Percentiles rank a stretch among this genome's conserved stretches.
These are phyloP conservation scores for Metschnikowia matae DNA, from an alignment of 805 yeast species.

Conservation along the genomic window DNA sequence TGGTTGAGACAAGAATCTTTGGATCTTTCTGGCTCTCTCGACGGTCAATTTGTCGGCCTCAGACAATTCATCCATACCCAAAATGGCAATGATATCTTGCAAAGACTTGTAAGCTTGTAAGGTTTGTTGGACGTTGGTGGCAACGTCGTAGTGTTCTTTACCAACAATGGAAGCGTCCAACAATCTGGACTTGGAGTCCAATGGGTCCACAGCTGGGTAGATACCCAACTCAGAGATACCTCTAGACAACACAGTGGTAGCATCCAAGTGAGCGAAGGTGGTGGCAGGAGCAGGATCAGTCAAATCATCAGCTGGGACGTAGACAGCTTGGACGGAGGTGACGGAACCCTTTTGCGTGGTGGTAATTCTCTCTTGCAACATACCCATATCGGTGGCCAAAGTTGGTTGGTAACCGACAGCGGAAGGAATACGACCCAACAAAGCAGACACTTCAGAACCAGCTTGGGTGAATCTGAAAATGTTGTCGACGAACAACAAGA, in stretches of 20 bases:
- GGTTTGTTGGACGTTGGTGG: constrained; percentile 94
- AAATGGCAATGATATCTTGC: constrained; percentile 99
- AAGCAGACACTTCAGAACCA: constrained; percentile 99
- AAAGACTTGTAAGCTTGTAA: constrained; percentile 99
- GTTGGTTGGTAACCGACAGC: constrained; percentile 99
- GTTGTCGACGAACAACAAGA: constrained; percentile 97
- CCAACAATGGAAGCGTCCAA: constrained; percentile 97
- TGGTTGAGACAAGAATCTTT: constrained; percentile 99
- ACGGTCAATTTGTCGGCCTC: constrained; percentile 98
- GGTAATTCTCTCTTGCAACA: constrained; percentile 99
- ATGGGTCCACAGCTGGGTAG: constrained; percentile 99
- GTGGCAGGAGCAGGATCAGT: constrained; percentile 99
- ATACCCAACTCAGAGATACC: constrained; percentile 99
- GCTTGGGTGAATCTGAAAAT: constrained; percentile 99
- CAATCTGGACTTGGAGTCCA: constrained; percentile 98
- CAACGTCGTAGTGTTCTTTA: constrained; percentile 97
- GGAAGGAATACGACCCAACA: constrained; percentile 99
- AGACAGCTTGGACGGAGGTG: constrained; percentile 99
- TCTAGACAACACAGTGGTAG: constrained; percentile 99
- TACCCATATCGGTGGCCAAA: constrained; percentile 99
- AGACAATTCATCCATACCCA: constrained; percentile 99
- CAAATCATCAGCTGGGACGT: constrained; percentile 99
- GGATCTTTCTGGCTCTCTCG: constrained; percentile 99
- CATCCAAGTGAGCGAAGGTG: constrained; percentile 99
- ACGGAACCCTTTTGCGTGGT: constrained; percentile 99